These are phyloP conservation scores for Arxiozyma bovina DNA, from an alignment of 1,139 yeast species.

Conservation along the genomic window DNA sequence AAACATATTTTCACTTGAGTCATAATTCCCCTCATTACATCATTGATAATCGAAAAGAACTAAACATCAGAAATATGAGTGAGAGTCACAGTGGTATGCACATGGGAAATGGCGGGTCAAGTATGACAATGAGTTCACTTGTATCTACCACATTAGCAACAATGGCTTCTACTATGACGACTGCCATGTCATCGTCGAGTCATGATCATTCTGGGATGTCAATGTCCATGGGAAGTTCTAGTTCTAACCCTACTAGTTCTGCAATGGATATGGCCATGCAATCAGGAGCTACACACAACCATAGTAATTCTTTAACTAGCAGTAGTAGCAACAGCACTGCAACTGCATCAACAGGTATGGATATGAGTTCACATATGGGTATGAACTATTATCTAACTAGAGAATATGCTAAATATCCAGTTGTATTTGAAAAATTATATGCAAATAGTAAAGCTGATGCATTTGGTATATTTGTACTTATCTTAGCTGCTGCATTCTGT, in stretches of 20 bases:
- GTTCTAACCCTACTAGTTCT: not conserved
- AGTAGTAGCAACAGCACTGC: not conserved
- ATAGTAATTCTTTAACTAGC: not conserved
- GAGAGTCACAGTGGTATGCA: not conserved
- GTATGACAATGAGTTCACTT: not conserved
- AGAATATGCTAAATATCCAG: constrained; percentile 46
- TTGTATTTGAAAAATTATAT: constrained; percentile 44
- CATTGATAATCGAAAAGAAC: too few relatives aligned
- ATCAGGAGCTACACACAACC: too few relatives aligned
- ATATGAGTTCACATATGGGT: constrained; percentile 23
- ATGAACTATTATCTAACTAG: constrained; percentile 57
- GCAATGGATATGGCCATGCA: not conserved
- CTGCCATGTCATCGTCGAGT: not conserved
- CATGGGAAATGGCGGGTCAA: not conserved
- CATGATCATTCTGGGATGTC: not conserved
- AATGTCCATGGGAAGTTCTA: not conserved
- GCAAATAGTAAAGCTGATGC: constrained; percentile 54
- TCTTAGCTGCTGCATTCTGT: constrained; percentile 49
- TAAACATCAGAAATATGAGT: not conserved
- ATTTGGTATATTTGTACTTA: constrained; percentile 59
- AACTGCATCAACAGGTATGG: not conserved
- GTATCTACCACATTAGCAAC: not conserved
- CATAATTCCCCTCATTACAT: not conserved
- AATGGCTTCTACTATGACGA: not conserved
- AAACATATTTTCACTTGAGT: not conserved